These are phyloP conservation scores for Moringa oleifera DNA, from an alignment of 345 rosid species.

Conservation along the genomic window DNA sequence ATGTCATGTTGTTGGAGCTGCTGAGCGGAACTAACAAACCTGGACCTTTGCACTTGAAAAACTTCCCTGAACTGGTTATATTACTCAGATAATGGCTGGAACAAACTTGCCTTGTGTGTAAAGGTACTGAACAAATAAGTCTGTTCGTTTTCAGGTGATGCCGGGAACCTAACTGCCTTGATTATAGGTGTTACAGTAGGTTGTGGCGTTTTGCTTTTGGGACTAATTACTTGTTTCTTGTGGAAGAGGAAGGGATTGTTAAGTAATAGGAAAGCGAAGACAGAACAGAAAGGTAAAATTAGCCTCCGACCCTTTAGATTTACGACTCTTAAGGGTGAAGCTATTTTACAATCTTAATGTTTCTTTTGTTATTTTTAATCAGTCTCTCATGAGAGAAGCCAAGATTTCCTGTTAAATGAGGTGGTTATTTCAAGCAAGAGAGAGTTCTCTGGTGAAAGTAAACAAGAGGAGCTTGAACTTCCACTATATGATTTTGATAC, in stretches of 20 bases:
- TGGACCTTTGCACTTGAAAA: too few species aligned
- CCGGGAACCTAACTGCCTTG: conserved; percentile 14
- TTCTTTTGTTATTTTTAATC: conserved; percentile 7
- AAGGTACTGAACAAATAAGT: not conserved
- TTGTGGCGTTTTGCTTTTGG: conserved; percentile 34
- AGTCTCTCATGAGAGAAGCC: conserved; percentile 57
- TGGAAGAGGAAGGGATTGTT: conserved; percentile 47
- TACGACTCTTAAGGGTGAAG: too few species aligned
- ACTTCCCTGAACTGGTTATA: too few species aligned
- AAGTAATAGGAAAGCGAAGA: conserved; percentile 9
- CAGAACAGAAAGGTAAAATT: conserved; percentile 30
- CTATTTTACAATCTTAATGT: not conserved
- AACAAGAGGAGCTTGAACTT: conserved; percentile 45
- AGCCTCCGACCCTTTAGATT: not conserved
- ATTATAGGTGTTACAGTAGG: conserved; percentile 48
- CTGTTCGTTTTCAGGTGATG: conserved; percentile 34
- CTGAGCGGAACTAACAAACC: too few species aligned
- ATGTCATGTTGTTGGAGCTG: too few species aligned
- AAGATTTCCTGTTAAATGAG: conserved; percentile 51
- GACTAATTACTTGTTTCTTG: conserved; percentile 23
- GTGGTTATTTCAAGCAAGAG: conserved; percentile 56
- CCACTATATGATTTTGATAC: conserved; percentile 47
- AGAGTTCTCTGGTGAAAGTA: conserved; percentile 35
- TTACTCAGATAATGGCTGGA: too few species aligned
- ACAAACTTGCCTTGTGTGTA: not conserved